Percentiles rank a stretch among this genome's conserved stretches.
phyloP scores from a whole-genome alignment of 2,329 filamentous ascomycete genomes.

The Ophiognomonia clavigignenti-juglandacearum region DNA sequence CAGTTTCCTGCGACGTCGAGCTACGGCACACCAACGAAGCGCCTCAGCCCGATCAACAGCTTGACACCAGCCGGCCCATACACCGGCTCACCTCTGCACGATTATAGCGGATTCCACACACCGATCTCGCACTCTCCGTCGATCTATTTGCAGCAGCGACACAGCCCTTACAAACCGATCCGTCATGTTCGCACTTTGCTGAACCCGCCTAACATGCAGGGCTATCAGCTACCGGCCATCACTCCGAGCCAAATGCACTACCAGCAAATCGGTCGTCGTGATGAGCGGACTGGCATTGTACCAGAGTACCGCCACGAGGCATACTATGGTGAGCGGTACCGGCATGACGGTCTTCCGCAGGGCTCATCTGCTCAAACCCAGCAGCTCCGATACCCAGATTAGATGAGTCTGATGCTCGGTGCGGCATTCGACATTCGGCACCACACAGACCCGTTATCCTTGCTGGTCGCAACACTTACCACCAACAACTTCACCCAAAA shows the following conservation, averaged over 20 bases:
- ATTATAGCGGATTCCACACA: conserved; percentile 55
- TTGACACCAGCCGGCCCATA: conserved; percentile 38
- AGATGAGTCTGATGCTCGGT: conserved; percentile 5
- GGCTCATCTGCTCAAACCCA: conserved; percentile 5
- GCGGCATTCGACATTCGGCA: neutral
- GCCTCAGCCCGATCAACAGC: conserved; percentile 45
- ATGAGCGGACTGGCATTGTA: conserved; percentile 65
- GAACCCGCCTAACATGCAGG: conserved; percentile 77
- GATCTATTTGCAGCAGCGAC: conserved; percentile 79
- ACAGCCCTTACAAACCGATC: conserved; percentile 89
- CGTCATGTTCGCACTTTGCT: conserved; percentile 87
- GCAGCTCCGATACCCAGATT: conserved; percentile 10
- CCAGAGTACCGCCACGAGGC: conserved; percentile 47
- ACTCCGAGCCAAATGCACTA: conserved; percentile 76
- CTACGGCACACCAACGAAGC: conserved; percentile 46
- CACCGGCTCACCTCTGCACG: conserved; percentile 60
- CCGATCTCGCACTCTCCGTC: conserved; percentile 79
- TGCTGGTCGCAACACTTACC: neutral
- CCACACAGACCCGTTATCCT: neutral
- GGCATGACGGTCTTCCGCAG: conserved; percentile 5
- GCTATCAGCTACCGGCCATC: conserved; percentile 55
- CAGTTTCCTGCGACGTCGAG: conserved; percentile 21
- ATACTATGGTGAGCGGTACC: conserved; percentile 2
- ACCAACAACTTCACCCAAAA: no score
- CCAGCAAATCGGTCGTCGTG: conserved; percentile 67